A percentile compares a stretch with the other conserved stretches of the same genome.
Evolutionary conservation across 805 yeast genomes (phyloP).

Genomic region (Candida nemodendra): DNA sequence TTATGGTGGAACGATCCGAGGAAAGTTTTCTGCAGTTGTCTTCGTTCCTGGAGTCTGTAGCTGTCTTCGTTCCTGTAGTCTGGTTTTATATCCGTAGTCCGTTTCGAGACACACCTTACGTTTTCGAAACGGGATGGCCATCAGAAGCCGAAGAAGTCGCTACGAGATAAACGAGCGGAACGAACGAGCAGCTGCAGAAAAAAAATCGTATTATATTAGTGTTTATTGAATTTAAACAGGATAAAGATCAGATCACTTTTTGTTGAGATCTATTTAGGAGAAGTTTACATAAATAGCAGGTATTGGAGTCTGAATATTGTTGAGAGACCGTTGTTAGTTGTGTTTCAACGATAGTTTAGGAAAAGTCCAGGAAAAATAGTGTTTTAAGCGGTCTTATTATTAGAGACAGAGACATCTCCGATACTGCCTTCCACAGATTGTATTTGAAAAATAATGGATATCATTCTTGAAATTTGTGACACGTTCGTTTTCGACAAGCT

Average conservation of each 20-base stretch:
- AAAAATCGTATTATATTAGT: slow-evolving; percentile 17
- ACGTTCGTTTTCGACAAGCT: slow-evolving; percentile 68
- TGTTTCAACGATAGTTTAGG: no score
- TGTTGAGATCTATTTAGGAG: not conserved
- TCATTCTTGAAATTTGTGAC: slow-evolving; percentile 80
- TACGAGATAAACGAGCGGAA: slow-evolving; percentile 21
- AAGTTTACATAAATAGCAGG: not conserved
- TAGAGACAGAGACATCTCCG: not conserved
- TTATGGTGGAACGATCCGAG: no score
- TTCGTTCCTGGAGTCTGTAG: no score
- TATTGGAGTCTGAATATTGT: no score
- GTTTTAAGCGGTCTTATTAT: not conserved
- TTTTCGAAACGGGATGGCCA: no score
- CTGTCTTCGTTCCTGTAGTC: no score
- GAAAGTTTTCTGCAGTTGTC: no score
- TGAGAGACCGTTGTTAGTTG: no score
- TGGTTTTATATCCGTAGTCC: no score
- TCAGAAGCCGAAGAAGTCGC: no score
- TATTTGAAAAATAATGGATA: slow-evolving; percentile 62
- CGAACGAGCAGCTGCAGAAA: slow-evolving; percentile 12
- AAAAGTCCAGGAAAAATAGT: no score
- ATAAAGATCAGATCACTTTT: slow-evolving; percentile 1
- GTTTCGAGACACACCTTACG: no score
- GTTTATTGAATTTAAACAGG: slow-evolving; percentile 1
- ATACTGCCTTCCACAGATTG: not conserved